Conservation (phyloP, 805 yeast species). For the Komagataella mondaviorum region DNA sequence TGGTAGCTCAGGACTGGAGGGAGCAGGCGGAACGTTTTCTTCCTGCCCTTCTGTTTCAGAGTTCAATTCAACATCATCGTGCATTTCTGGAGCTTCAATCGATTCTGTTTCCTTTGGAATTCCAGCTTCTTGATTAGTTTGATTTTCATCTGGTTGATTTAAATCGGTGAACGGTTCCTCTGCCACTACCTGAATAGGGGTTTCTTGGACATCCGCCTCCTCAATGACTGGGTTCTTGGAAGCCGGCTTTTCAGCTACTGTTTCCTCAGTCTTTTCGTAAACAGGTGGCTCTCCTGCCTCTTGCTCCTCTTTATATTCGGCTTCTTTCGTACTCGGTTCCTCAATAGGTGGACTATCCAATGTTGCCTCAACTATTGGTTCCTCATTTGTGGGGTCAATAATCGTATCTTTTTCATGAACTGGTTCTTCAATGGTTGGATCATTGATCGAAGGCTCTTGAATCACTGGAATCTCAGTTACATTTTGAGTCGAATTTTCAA, state of each 20-base stretch:
- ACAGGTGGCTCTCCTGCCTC: conserved; percentile 3
- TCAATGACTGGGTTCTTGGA: neutral
- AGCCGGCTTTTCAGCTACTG: conserved; percentile 1
- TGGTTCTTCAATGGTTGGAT: conserved; percentile 5
- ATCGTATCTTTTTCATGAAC: conserved; percentile 6
- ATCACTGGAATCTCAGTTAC: conserved; percentile 3
- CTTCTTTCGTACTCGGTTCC: conserved; percentile 2
- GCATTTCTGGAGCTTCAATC: conserved; percentile 1
- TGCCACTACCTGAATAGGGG: conserved; percentile 1
- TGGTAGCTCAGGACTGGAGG: neutral
- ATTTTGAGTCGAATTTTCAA: conserved; percentile 5
- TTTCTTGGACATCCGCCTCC: neutral
- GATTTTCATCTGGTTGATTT: conserved; percentile 2
- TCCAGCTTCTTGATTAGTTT: conserved; percentile 2
- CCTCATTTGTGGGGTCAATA: neutral
- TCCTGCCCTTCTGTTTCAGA: conserved; percentile 3
- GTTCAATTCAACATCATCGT: conserved; percentile 4
- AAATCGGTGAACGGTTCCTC: neutral
- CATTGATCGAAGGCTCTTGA: conserved; percentile 4
- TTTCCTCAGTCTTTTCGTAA: conserved; percentile 1
- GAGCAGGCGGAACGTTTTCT: neutral
- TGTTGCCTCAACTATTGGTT: conserved; percentile 5
- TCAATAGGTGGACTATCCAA: conserved; percentile 9
- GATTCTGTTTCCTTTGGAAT: conserved; percentile 3
- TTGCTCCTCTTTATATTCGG: conserved; percentile 7